Conservation (phyloP, 2,329 filamentous ascomycete species). For the Neofusicoccum ribis region DNA sequence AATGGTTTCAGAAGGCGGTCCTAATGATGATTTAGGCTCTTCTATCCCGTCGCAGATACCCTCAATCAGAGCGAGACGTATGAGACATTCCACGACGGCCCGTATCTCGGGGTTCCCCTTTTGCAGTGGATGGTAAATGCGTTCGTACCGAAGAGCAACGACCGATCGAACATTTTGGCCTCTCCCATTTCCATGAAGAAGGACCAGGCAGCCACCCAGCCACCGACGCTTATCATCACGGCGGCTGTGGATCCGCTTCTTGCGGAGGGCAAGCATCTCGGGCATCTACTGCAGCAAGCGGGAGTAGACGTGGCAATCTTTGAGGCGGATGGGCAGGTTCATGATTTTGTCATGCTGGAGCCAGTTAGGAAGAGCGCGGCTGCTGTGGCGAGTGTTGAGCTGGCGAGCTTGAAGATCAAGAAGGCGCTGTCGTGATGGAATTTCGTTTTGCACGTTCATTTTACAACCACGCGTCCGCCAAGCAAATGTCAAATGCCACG, state of each 20-base stretch:
- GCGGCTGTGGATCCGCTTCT: slow-evolving; percentile 2
- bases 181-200: neutral
- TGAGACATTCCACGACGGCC: neutral
- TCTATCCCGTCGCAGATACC: slow-evolving; percentile 1
- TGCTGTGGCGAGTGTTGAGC: neutral
- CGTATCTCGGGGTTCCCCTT: neutral
- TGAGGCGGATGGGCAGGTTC: slow-evolving; percentile 5
- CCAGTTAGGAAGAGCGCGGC: slow-evolving; percentile 4
- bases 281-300: slow-evolving; percentile 4
- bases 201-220: slow-evolving; percentile 1
- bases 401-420: slow-evolving; percentile 2
- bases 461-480: neutral
- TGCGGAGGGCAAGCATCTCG: neutral
- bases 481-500: neutral
- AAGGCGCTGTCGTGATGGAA: neutral
- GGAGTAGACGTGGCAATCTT: slow-evolving; percentile 9
- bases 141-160: slow-evolving; percentile 1
- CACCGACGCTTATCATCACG: slow-evolving; percentile 11
- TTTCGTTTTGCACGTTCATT: neutral
- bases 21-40: slow-evolving; percentile 1
- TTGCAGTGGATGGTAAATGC: slow-evolving; percentile 9
- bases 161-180: neutral
- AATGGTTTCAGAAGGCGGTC: neutral
- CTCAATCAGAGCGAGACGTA: neutral
- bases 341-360: slow-evolving; percentile 12